Conservation (phyloP, 805 yeast genomes). For the Candida quercuum region DNA sequence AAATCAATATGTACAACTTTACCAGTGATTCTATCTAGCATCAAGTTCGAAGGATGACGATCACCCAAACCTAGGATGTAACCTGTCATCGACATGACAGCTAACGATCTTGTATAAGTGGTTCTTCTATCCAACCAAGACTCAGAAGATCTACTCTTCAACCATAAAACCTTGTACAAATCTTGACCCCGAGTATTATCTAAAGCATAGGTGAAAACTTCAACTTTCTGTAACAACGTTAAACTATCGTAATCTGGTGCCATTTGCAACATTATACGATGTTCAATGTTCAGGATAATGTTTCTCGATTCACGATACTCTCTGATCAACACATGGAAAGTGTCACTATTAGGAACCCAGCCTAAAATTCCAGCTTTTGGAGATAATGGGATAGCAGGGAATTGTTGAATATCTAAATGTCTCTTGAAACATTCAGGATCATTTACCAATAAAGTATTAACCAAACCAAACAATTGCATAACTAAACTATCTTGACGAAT, state of each 20-base stretch:
- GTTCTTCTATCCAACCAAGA: slow-evolving; percentile 98
- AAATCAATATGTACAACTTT: slow-evolving; percentile 96
- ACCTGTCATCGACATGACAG: slow-evolving; percentile 99
- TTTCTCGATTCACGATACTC: slow-evolving; percentile 92
- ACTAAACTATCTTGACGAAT: slow-evolving; percentile 95
- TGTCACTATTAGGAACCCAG: slow-evolving; percentile 97
- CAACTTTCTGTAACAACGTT: slow-evolving; percentile 87
- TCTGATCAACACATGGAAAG: slow-evolving; percentile 87
- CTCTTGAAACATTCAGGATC: slow-evolving; percentile 96
- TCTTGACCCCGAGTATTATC: slow-evolving; percentile 97
- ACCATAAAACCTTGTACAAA: slow-evolving; percentile 91
- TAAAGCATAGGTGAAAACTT: slow-evolving; percentile 91
- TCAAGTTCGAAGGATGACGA: slow-evolving; percentile 93
- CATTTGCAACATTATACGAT: slow-evolving; percentile 94
- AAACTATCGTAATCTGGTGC: slow-evolving; percentile 91
- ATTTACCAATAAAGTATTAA: slow-evolving; percentile 79
- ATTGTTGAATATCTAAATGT: slow-evolving; percentile 87
- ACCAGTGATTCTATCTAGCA: slow-evolving; percentile 93
- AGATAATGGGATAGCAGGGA: slow-evolving; percentile 90
- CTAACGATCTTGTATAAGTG: slow-evolving; percentile 90
- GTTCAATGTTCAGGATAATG: slow-evolving; percentile 86
- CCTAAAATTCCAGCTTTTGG: slow-evolving; percentile 96
- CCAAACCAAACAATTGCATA: slow-evolving; percentile 95
- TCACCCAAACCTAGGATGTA: slow-evolving; percentile 96
- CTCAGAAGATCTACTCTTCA: slow-evolving; percentile 91